Base-by-base conservation (phyloP, 345 rosid species). In the Pugionium cornutum region DNA sequence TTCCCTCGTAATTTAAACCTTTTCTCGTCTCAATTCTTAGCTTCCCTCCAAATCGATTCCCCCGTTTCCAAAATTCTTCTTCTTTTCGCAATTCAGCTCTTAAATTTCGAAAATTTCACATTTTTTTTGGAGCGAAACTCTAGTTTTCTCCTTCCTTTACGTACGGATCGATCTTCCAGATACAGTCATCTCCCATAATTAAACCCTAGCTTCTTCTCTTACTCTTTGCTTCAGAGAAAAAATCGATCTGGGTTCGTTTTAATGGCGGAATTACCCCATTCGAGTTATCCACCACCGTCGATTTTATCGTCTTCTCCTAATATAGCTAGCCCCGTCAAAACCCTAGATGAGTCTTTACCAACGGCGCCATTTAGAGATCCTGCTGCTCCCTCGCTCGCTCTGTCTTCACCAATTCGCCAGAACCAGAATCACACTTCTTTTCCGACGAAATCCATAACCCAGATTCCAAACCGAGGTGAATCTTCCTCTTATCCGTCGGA, bases 1-100 rank as follows among this genome's bases (percentile, higher is more conserved):
- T 75, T 67, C 78, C 78, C 78, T 75, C 78, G 69, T 1, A 34
- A 40, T 75, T 75, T 44, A 43, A 75, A 68, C 46, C 53, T 31
- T 42, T 45, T n/a, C 26, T 32, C 1, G 30, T 4, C 45, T 34
- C 37, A 2, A 57, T 65, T 35, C 1, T 40, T 30, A 37, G 29
- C 48, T 65, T 72, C 76, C 76, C 71, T 72, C 76, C 70, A 50
- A 64, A 9, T 49, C 40, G n/a, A 44, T 70, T 9, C 59, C 8
- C 61, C 34, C 40, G 3, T 18, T 30, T 11, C 25, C 36, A 33
- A 48, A 58, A 26, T 43, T 44, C 30, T 51, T 28, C 45, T 30
- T 27, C 45, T 18, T 43, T 66, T 67, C n/a, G 45, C 5, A 2
- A 25, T 52, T 4, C 9, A 29, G 28, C 44, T 30, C 57, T 32